Percentiles rank a stretch among this genome's conserved stretches.
phyloP scores from a whole-genome alignment of 208 protist genomes.

The Willaertia magna region DNA sequence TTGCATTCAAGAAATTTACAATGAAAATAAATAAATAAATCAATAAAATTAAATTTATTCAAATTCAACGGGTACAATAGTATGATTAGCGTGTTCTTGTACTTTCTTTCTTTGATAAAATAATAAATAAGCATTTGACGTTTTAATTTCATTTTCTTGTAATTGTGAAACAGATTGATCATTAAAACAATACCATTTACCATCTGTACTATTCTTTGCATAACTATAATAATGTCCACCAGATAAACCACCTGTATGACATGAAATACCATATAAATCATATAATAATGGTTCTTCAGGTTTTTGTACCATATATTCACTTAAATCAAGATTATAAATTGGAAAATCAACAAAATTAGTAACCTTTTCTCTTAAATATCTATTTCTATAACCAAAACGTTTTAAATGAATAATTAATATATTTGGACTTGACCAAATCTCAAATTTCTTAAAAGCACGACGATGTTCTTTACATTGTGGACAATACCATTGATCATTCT shows the following conservation, averaged over 20 bases:
- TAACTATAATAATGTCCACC: conserved; percentile 50
- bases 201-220: background rate
- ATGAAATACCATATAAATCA: conserved; percentile 43
- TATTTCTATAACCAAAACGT: conserved; percentile 35
- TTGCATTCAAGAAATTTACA: too few relatives aligned
- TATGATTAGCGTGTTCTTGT: too few relatives aligned
- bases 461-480: conserved; percentile 32
- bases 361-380: conserved; percentile 21
- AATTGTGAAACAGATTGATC: background rate
- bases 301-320: background rate
- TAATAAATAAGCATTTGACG: background rate
- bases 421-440: conserved; percentile 40
- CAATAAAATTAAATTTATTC: too few relatives aligned
- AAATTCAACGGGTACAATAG: too few relatives aligned
- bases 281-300: conserved; percentile 17
- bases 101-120: background rate
- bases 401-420: conserved; percentile 51
- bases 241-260: conserved; percentile 39
- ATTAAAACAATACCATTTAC: conserved; percentile 5
- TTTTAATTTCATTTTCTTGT: background rate
- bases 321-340: background rate
- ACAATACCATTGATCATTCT: conserved; percentile 46
- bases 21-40: too few relatives aligned
- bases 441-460: conserved; percentile 38
- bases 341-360: background rate